Evolutionary conservation across 1,284 basidiomycete genomes (phyloP).

Genomic region (Caloboletus firmus): DNA sequence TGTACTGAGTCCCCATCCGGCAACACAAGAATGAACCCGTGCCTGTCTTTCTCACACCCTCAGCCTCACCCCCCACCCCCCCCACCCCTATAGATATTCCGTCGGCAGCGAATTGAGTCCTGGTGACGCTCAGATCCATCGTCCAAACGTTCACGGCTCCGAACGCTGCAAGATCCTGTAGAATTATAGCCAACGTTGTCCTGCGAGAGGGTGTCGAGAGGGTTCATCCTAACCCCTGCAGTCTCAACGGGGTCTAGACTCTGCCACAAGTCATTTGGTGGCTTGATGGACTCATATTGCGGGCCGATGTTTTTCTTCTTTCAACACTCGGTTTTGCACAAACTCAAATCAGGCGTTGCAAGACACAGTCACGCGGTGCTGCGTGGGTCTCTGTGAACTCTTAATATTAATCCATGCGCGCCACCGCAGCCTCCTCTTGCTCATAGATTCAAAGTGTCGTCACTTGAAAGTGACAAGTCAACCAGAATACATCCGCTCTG

Average conservation of each 20-base stretch:
- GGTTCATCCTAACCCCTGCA: not conserved
- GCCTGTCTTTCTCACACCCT: slow-evolving; percentile 17
- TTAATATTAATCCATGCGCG: slow-evolving; percentile 22
- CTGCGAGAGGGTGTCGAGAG: not conserved
- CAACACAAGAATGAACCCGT: slow-evolving; percentile 1
- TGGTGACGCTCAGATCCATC: slow-evolving; percentile 7
- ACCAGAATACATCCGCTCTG: no score
- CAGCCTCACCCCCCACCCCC: not conserved
- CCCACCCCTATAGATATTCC: no score
- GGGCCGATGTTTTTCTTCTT: not conserved
- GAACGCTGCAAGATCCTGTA: slow-evolving; percentile 6
- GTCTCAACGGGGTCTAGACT: slow-evolving; percentile 8
- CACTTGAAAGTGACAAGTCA: no score
- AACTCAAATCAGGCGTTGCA: not conserved
- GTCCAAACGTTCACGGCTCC: slow-evolving; percentile 16
- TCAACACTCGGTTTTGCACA: not conserved
- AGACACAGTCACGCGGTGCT: slow-evolving; percentile 16
- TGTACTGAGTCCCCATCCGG: slow-evolving; percentile 12
- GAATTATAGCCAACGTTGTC: no score
- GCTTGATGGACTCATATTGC: slow-evolving; percentile 26
- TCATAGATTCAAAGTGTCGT: not conserved
- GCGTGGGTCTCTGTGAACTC: slow-evolving; percentile 1
- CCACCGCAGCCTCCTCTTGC: slow-evolving; percentile 24
- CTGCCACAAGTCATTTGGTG: slow-evolving; percentile 29
- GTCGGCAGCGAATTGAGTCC: slow-evolving; percentile 13